Evolutionary conservation across 1,139 yeast species (phyloP).

Genomic region (Sugiyamaella neomexicana): DNA sequence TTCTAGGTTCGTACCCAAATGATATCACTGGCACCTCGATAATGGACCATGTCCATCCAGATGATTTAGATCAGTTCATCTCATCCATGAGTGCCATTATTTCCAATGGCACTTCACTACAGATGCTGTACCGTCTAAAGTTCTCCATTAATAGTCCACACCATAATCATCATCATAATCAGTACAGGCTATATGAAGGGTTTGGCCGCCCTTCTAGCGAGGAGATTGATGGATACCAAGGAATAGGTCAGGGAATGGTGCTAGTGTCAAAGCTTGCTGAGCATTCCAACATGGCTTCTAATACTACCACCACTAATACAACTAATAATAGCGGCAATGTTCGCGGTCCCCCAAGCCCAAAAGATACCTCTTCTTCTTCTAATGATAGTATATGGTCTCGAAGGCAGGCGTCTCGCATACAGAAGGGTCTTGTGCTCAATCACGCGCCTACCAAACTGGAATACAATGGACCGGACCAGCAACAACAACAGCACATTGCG

Average conservation of each 20-base stretch:
- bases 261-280: conserved; percentile 17
- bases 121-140: conserved; percentile 26
- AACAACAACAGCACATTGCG: too few relatives aligned
- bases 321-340: too few relatives aligned
- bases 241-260: conserved; percentile 23
- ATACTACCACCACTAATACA: background rate
- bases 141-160: conserved; percentile 3
- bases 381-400: conserved; percentile 26
- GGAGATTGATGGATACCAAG: conserved; percentile 20
- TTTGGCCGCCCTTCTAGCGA: conserved; percentile 24
- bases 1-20: conserved; percentile 14
- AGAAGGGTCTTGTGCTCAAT: conserved; percentile 19
- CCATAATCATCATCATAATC: background rate
- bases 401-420: conserved; percentile 29
- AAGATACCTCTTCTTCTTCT: background rate
- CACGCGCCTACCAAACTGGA: conserved; percentile 19
- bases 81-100: conserved; percentile 22
- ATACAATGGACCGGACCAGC: background rate
- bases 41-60: conserved; percentile 32
- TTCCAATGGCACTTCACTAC: conserved; percentile 23
- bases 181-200: conserved; percentile 22
- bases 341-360: background rate
- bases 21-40: conserved; percentile 18
- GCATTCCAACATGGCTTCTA: background rate
- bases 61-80: conserved; percentile 32